Conservation (phyloP, 2,329 filamentous ascomycete species). For the Ophiostoma piceae region DNA sequence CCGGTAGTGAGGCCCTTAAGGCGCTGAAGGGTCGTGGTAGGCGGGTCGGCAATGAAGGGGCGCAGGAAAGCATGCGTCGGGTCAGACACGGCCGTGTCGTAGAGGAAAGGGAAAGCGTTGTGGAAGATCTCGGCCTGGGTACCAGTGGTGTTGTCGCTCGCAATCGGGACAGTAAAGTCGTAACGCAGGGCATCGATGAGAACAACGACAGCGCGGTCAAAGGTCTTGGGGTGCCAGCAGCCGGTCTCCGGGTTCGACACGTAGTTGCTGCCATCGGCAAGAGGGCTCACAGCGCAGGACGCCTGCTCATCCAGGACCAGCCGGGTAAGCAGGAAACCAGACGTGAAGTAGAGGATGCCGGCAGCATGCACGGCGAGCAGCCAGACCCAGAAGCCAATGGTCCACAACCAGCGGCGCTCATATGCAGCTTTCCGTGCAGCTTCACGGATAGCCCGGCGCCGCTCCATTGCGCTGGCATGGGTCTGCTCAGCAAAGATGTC, state of each 20-base stretch:
- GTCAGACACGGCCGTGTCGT: slow-evolving; percentile 69
- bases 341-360: slow-evolving; percentile 88
- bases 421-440: slow-evolving; percentile 45
- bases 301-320: slow-evolving; percentile 74
- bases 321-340: slow-evolving; percentile 87
- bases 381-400: slow-evolving; percentile 63
- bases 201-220: slow-evolving; percentile 84
- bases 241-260: slow-evolving; percentile 53
- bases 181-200: slow-evolving; percentile 92
- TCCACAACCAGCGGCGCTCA: slow-evolving; percentile 52
- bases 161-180: slow-evolving; percentile 86
- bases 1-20: slow-evolving; percentile 93
- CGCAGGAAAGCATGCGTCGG: slow-evolving; percentile 83
- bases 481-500: slow-evolving; percentile 28
- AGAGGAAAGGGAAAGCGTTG: slow-evolving; percentile 78
- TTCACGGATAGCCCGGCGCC: slow-evolving; percentile 45
- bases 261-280: slow-evolving; percentile 41
- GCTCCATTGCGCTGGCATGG: slow-evolving; percentile 38
- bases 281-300: slow-evolving; percentile 62
- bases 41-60: slow-evolving; percentile 95
- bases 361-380: slow-evolving; percentile 68
- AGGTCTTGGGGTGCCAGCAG: slow-evolving; percentile 95
- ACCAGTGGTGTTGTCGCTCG: slow-evolving; percentile 36
- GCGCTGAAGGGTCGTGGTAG: slow-evolving; percentile 86
- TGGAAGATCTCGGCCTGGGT: slow-evolving; percentile 55